Evolutionary conservation across 495 filamentous ascomycete genomes (phyloP), one percentile per base, ranked within the genome.

Genomic region (Sphaerosporella brunnea): DNA sequence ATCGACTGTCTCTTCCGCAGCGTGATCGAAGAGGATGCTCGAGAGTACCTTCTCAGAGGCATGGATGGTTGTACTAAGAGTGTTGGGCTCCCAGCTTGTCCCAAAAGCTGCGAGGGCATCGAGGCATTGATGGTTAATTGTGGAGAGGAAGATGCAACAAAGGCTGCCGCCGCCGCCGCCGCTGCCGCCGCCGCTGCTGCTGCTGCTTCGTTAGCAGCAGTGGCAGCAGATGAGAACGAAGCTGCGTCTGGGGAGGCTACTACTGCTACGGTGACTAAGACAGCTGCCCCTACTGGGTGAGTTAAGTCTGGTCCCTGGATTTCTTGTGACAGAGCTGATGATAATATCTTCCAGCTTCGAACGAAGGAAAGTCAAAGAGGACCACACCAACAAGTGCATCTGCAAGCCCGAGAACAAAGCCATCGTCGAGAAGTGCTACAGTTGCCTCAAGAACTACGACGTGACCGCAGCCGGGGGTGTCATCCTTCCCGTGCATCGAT

Each of bases 1-100:
- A 53, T 50, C 23, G 35, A 53, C 48, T 53, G 47, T 28, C 38
- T 53, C 7, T 50, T 53, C 47, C 36, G 37, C 15, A 28, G 32
- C 4, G 47, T 36, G 4, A 50, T 34, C 16, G 51, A 53, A 9
- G 34, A 23, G 4, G 41, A 15, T 19, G 24, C 23, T 16, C 47
- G 47, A 18, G 40, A 43, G 11, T 10, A 19, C 20, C 40, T 43
- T 26, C 21, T 43, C 23, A 24, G 11, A 11, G 40, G 40, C 13
- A 43, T 43, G 40, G 19, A 43, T 24, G 40, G 40, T 23, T 43
- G 40, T 26, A 26, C 20, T 2, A 43, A 43, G 19, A 24, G 21
- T 2, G 7, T 43, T 24, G 23, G 18, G 1, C 23, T 43, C 13
- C 40, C 40, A 2, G 40, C 40, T 43, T 43, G 40, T 43, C 40